Evolutionary conservation across 257 asterid genomes (phyloP), one percentile per base, ranked within the genome.

Genomic region (Haberlea rhodopensis): DNA sequence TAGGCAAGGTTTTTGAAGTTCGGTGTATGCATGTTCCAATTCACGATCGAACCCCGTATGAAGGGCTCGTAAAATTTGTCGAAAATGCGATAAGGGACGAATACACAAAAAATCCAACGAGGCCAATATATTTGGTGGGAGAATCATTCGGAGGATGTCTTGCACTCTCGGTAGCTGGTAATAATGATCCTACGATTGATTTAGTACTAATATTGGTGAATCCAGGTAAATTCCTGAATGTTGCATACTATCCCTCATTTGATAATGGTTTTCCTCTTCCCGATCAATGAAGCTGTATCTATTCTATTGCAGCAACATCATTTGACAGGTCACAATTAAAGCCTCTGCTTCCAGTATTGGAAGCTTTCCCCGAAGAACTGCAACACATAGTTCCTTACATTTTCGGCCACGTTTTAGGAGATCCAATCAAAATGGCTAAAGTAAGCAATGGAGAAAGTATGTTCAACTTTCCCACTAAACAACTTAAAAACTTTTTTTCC

Each of bases 131-230:
- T 68, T 60, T 85, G 68, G 70, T 85, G 21, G 91, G 78, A 10
- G 88, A 85, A 10, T 85, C 91, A 0, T 66, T 85, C 23, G 91
- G 88, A 52, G 88, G 73, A 22, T 85, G 86, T 57, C 77, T 85
- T 43, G 91, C 88, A 40, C 83, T 85, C 5, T 80, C 91, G 18
- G 86, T 76, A 16, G 88, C 91, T 58, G 88, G 88, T 55, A 69
- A 75, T 31, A 78, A 80, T n/a, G n/a, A n/a, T 76, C 85, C 87
- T 21, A 61, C 24, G 11, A 57, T 76, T 21, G 91, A 85, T 70
- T 34, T 82, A 37, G 82, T 85, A 32, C 65, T 82, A 5, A 68
- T 85, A 31, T 70, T 85, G 67, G 75, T 80, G 5, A 85, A 85
- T 76, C 86, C 91, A 72, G 91, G 91, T 81, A 37, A 58, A 5